phyloP scores from a whole-genome alignment of 352 stramenopile species.

The Elongisporangium undulatum region DNA sequence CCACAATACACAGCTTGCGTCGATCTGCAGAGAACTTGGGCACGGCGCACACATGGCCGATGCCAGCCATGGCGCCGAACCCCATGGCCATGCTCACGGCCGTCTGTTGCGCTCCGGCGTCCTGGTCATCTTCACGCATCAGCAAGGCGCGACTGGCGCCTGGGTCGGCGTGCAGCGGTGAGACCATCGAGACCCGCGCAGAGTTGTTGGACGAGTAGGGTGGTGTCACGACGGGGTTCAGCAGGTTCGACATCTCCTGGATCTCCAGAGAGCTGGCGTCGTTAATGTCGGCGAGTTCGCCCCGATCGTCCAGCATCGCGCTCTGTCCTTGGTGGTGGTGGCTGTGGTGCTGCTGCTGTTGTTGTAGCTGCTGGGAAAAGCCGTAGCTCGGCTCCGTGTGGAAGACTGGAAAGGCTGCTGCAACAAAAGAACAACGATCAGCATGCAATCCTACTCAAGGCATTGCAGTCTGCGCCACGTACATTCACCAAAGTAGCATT shows the following conservation, averaged over 20 bases:
- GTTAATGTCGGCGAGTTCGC: conserved; percentile 4
- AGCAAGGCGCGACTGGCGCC: not conserved
- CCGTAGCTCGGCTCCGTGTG: conserved; percentile 2
- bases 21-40: conserved; percentile 64
- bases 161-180: conserved; percentile 6
- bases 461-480: not conserved
- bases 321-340: not conserved
- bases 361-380: conserved; percentile 3
- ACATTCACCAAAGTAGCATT: conserved; percentile 14
- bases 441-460: not conserved
- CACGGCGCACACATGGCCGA: not conserved
- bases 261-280: conserved; percentile 3
- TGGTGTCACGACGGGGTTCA: conserved; percentile 12
- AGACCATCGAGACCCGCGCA: conserved; percentile 9
- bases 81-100: not conserved
- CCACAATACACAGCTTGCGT: conserved; percentile 68
- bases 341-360: conserved; percentile 1
- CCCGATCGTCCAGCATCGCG: conserved; percentile 9
- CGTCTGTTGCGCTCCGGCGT: not conserved
- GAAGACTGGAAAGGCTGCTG: conserved; percentile 6
- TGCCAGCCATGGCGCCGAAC: not conserved
- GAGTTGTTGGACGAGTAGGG: conserved; percentile 8
- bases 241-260: conserved; percentile 9
- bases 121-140: not conserved
- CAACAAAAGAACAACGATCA: not conserved